Evolutionary conservation across 805 yeast genomes (phyloP).

Genomic region (Pichia gijzeniarum): DNA sequence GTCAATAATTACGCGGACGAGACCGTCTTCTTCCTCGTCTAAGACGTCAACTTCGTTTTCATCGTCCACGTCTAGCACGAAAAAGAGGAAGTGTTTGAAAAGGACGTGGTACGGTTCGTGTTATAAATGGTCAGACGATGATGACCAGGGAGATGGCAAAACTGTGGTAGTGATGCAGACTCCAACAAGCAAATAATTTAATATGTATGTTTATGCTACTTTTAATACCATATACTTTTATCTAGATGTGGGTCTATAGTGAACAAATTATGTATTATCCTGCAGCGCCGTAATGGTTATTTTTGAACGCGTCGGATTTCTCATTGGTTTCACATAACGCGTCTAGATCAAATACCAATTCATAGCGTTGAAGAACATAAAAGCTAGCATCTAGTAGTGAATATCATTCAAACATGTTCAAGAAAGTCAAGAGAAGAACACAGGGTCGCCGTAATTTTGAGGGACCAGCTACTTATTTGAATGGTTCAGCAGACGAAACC

Average conservation of each 20-base stretch:
- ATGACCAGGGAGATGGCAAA: constrained; percentile 14
- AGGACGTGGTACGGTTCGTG: constrained; percentile 62
- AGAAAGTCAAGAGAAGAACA: constrained; percentile 68
- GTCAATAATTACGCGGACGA: constrained; percentile 23
- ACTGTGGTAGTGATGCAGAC: not conserved
- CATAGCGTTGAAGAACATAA: too few species aligned
- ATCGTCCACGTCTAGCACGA: constrained; percentile 19
- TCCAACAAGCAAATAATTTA: not conserved
- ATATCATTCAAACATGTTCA: constrained; percentile 44
- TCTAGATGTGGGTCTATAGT: too few species aligned
- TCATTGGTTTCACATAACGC: not conserved
- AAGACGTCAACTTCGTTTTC: constrained; percentile 1
- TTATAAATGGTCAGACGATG: constrained; percentile 31
- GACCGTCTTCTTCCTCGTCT: constrained; percentile 10
- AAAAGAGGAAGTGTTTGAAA: constrained; percentile 43
- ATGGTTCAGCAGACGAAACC: constrained; percentile 3
- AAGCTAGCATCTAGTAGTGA: not conserved
- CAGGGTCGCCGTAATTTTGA: constrained; percentile 66
- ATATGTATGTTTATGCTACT: not conserved
- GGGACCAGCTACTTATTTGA: constrained; percentile 20
- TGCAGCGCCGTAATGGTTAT: too few species aligned
- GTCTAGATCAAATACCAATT: not conserved
- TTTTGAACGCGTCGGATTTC: too few species aligned
- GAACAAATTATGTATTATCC: too few species aligned
- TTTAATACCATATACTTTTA: not conserved